These are phyloP conservation scores for Zasmidium angulare DNA, from an alignment of 2,329 filamentous ascomycete genomes.

Conservation along the genomic window DNA sequence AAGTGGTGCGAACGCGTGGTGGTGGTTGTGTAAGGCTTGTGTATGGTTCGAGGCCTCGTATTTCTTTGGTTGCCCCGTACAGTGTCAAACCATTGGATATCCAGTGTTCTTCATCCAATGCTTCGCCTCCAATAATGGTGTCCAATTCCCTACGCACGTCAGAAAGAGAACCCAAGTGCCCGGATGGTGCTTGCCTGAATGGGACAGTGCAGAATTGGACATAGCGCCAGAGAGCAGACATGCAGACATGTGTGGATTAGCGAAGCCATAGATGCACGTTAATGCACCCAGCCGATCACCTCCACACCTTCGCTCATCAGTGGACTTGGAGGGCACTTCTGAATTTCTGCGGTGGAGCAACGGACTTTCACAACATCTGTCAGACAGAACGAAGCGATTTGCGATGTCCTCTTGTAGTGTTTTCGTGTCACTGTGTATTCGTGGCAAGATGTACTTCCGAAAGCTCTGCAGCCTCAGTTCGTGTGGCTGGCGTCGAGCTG, in stretches of 20 bases:
- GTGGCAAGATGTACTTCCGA: background rate
- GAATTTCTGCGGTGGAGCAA: background rate
- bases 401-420: background rate
- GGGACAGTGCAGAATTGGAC: background rate
- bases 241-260: background rate
- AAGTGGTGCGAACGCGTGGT: no score
- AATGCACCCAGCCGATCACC: background rate
- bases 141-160: background rate
- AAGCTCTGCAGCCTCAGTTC: background rate
- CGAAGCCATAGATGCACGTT: background rate
- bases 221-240: background rate
- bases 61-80: no score
- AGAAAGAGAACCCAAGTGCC: background rate
- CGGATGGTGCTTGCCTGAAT: background rate
- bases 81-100: no score
- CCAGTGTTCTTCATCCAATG: no score
- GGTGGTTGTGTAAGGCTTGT: no score
- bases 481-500: background rate
- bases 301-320: background rate
- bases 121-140: background rate
- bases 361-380: background rate
- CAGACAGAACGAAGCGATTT: background rate
- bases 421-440: background rate
- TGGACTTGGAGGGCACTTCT: background rate
- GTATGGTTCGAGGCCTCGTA: no score